A percentile compares a stretch with the other conserved stretches of the same genome.
Conservation (phyloP, 2,329 filamentous ascomycete species). For the Ophiostoma australiae region DNA sequence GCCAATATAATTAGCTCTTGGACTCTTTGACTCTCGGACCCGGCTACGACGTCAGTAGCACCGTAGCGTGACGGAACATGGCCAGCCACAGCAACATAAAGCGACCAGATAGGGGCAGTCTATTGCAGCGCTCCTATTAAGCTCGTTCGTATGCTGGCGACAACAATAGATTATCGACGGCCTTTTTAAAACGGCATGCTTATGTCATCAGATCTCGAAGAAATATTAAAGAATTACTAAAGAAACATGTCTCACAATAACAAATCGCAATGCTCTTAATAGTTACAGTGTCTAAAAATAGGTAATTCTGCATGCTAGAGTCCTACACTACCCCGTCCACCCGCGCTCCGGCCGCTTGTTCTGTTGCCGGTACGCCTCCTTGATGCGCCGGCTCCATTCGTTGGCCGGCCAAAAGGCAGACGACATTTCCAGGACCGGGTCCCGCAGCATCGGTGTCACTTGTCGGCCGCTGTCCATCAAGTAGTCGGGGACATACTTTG, state of each 20-base stretch:
- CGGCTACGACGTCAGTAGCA: neutral
- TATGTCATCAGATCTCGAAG: neutral
- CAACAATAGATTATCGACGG: too few species aligned
- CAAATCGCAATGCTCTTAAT: neutral
- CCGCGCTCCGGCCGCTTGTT: constrained; percentile 20
- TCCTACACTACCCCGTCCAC: neutral
- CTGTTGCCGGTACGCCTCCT: constrained; percentile 34
- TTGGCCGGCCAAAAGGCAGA: constrained; percentile 19
- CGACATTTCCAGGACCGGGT: constrained; percentile 32
- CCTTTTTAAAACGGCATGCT: neutral
- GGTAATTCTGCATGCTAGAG: neutral
- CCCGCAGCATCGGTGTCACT: constrained; percentile 54
- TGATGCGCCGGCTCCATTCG: constrained; percentile 37
- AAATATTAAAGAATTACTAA: neutral
- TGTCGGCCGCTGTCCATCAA: constrained; percentile 52
- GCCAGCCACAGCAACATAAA: neutral
- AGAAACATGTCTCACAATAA: neutral
- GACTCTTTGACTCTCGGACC: neutral
- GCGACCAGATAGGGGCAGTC: neutral
- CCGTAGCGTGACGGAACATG: neutral
- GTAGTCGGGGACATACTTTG: constrained; percentile 40
- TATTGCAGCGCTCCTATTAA: too few species aligned
- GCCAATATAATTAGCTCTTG: neutral
- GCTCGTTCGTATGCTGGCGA: too few species aligned
- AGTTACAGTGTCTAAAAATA: neutral